Evolutionary conservation across 306 rosid species (phyloP), one percentile per base, ranked within the genome.

Genomic region (Fragaria ananassa): DNA sequence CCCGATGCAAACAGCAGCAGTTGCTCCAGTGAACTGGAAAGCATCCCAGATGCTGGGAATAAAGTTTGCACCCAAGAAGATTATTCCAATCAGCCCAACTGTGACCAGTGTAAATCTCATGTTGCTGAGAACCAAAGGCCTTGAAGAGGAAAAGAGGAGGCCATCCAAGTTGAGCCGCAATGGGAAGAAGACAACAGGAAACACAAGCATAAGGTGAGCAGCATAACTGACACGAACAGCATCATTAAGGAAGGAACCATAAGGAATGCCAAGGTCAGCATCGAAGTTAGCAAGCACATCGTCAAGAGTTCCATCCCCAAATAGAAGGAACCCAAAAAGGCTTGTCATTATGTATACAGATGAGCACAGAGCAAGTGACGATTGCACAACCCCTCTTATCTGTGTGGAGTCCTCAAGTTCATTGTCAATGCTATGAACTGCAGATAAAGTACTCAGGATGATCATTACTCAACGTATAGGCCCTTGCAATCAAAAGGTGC

Each of bases 281-380:
- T 93, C 98, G 18, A 91, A 93, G 88, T 93, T 93, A 72, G 96
- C 94, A 66, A 93, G 91, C 65, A 93, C 97, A 21, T 93, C 98
- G 35, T 88, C 93, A 51, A 88, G 93, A 78, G 98, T 93, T 76
- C 76, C 88, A 4, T 93, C 95, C 25, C 97, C 98, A 68, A 93
- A 93, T 67, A 93, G 89, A 34, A 93, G 97, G 88, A 93, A 93
- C 44, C 97, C 98, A 37, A 89, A 93, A 86, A 93, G 85, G 86
- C 98, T 91, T 71, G 91, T 91, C 83, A 88, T 75, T 58, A 93
- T 47, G 87, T 93, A 93, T 34, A 93, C 96, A 10, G 97, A 85
- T 70, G 95, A 86, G 83, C 98, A 93, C 14, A 93, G 61, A 45
- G 73, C 71, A 80, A 93, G 97, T 65, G 98, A 80, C 41, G 91